Evolutionary conservation across 441 rosid species (phyloP), one percentile per base, ranked within the genome.

Genomic region (Hypseocharis bilobata): DNA sequence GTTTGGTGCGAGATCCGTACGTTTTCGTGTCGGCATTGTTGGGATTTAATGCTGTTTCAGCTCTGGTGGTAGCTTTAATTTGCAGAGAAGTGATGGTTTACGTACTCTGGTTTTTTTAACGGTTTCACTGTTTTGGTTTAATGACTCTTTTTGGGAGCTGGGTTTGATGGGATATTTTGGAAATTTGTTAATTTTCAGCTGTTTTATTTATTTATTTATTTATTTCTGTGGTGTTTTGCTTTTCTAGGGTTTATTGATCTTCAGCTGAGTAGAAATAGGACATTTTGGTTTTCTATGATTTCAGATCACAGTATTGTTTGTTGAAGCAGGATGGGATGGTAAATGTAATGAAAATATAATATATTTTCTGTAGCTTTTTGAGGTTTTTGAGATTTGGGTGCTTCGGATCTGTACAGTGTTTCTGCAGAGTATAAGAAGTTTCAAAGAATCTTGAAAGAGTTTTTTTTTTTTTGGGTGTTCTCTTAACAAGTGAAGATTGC

Each of bases 11-110:
- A 72, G 84, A 77, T 83, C 80, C 78, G 80, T 81, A 70, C 76
- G 65, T 32, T 76, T 30, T 47, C 16, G 44, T 57, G 63, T 70
- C 78, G 56, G 82, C 88, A 83, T 82, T 79, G 84, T 61, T 64
- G 57, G 28, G 63, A 72, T 75, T 82, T 71, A 64, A 40, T 72
- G 71, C 49, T 72, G 42, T 34, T 67, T 73, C 69, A 19, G 36
- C 63, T 69, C 61, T 67, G 76, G 60, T 63, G 60, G n/a, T 2
- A 60, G 47, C 62, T 19, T 60, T 68, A 60, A 72, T 45, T 36
- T 29, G 73, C 44, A 17, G 67, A 62, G 60, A 63, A 51, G 16
- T 6, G 65, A 49, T 40, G 55, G 68, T 60, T 42, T 23, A 25
- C 19, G 63, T 56, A 13, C 52, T 52, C 22, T 66, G 44, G 11